phyloP scores from a whole-genome alignment of 148 eudicot species.

The Spergularia marina region DNA sequence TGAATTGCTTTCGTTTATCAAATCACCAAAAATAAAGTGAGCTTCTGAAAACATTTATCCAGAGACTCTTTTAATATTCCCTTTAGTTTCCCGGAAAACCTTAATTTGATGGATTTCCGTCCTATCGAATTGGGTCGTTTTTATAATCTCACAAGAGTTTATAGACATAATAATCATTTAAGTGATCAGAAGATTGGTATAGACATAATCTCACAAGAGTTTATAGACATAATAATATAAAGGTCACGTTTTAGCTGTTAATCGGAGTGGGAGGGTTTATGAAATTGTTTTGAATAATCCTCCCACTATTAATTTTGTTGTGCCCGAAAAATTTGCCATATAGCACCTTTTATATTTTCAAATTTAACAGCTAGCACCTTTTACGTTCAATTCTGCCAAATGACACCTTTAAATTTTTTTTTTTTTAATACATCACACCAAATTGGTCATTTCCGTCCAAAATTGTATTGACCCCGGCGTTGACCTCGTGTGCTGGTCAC shows the following conservation, averaged over 20 bases:
- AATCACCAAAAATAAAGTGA: not conserved
- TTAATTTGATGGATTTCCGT: constrained; percentile 7
- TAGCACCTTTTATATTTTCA: too few relatives aligned
- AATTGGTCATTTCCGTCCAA: too few relatives aligned
- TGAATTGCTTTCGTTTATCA: not conserved
- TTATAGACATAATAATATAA: too few relatives aligned
- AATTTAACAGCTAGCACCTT: too few relatives aligned
- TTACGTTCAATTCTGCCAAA: too few relatives aligned
- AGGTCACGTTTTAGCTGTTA: constrained; percentile 9
- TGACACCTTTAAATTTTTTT: too few relatives aligned
- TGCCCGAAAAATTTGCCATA: too few relatives aligned
- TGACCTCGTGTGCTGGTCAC: too few relatives aligned
- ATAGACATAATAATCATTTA: not conserved
- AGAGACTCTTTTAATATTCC: not conserved
- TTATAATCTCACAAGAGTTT: constrained; percentile 3
- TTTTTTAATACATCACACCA: too few relatives aligned
- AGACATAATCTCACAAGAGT: too few relatives aligned
- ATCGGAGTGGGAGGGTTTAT: constrained; percentile 19
- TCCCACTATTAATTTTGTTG: too few relatives aligned
- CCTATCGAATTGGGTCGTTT: constrained; percentile 14
- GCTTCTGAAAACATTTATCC: not conserved
- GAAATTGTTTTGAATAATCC: not conserved
- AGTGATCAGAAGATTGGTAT: not conserved
- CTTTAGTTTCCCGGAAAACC: not conserved
- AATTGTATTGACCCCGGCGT: too few relatives aligned